A percentile compares a stretch with the other conserved stretches of the same genome.
phyloP scores from a whole-genome alignment of 2,329 filamentous ascomycete species.

The Cercospora zeae-maydis region DNA sequence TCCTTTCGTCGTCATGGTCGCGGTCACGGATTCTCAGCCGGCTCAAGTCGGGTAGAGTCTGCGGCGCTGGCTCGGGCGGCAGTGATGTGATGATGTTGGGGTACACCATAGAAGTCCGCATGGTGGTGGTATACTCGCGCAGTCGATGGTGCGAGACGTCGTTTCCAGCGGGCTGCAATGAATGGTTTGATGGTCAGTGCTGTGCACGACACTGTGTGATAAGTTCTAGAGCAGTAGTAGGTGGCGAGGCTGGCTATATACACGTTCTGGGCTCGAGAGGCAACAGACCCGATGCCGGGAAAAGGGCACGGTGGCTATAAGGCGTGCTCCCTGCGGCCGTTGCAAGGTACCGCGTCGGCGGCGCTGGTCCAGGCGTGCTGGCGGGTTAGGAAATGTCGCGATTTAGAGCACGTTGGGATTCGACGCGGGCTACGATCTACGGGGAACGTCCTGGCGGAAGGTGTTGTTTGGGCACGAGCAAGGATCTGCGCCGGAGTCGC shows the following conservation, averaged over 20 bases:
- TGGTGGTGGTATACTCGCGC: constrained; percentile 7
- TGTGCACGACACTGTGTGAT: too few species aligned
- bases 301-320: not conserved
- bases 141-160: not conserved
- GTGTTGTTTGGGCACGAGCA: constrained; percentile 4
- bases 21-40: constrained; percentile 10
- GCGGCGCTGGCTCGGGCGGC: constrained; percentile 1
- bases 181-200: too few species aligned
- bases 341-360: not conserved
- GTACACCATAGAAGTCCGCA: constrained; percentile 17
- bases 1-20: constrained; percentile 3
- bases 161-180: not conserved
- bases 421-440: not conserved
- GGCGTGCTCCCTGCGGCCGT: constrained; percentile 7
- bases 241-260: not conserved
- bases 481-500: constrained; percentile 7
- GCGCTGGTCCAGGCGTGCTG: not conserved
- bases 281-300: not conserved
- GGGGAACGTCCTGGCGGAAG: not conserved
- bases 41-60: constrained; percentile 13
- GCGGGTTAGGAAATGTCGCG: not conserved
- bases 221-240: not conserved
- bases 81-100: constrained; percentile 9
- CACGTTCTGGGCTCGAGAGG: not conserved
- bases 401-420: not conserved